These are phyloP conservation scores for Coprinopsis cinerea DNA, from an alignment of 768 basidiomycete species.

Conservation along the genomic window DNA sequence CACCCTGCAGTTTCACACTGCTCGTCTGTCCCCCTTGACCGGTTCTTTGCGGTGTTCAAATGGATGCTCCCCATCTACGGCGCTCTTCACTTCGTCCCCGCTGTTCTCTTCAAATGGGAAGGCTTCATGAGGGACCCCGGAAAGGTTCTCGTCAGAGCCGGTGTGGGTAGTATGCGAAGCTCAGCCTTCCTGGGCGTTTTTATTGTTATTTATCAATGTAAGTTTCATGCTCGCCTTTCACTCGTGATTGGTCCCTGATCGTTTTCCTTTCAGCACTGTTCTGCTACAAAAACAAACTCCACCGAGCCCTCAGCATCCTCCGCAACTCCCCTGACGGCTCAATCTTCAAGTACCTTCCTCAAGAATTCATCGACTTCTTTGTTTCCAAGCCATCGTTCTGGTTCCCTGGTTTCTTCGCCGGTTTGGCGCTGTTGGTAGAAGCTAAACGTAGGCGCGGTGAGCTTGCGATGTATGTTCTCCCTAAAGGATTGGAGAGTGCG, in stretches of 20 bases:
- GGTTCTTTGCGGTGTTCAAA: conserved; percentile 75
- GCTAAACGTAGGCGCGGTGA: conserved; percentile 85
- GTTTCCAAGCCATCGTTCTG: conserved; percentile 69
- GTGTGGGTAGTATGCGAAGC: conserved; percentile 72
- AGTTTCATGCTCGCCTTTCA: neutral
- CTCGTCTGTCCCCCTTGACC: conserved; percentile 49
- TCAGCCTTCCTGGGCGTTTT: conserved; percentile 85
- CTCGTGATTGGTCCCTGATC: neutral
- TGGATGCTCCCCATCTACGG: conserved; percentile 86
- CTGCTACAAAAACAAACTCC: conserved; percentile 61
- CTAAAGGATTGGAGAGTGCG: conserved; percentile 85
- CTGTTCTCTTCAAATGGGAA: conserved; percentile 73
- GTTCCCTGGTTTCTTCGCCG: conserved; percentile 66
- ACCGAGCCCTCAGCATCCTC: conserved; percentile 39
- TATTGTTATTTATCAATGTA: conserved; percentile 67
- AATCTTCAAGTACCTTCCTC: conserved; percentile 36
- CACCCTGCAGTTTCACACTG: conserved; percentile 72
- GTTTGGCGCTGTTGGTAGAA: conserved; percentile 79
- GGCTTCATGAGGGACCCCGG: conserved; percentile 61
- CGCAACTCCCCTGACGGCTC: conserved; percentile 22
- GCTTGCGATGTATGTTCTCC: conserved; percentile 87
- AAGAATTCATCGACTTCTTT: conserved; percentile 47
- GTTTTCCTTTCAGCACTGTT: conserved; percentile 38
- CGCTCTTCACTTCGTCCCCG: conserved; percentile 84
- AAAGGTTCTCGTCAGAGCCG: conserved; percentile 57